phyloP scores from a whole-genome alignment of 306 rosid species.

The Senna tora region DNA sequence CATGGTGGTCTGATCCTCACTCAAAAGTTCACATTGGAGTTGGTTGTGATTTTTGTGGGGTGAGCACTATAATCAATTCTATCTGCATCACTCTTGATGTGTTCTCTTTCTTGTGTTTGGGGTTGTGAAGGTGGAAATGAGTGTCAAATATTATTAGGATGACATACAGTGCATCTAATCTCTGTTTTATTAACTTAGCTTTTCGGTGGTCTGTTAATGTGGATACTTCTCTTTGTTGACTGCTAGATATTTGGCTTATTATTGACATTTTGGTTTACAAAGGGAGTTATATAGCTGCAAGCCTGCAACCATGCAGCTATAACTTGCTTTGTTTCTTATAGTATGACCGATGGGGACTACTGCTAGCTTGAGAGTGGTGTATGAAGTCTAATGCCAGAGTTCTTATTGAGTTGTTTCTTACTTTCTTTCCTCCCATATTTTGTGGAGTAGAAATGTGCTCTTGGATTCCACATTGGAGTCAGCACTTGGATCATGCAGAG shows the following conservation, averaged over 20 bases:
- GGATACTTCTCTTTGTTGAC: conserved; percentile 12
- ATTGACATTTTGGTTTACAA: conserved; percentile 10
- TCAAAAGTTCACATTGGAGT: conserved; percentile 49
- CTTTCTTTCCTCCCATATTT: not conserved
- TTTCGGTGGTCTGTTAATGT: not conserved
- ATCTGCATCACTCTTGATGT: conserved; percentile 18
- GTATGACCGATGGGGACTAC: not conserved
- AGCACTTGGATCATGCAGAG: not conserved
- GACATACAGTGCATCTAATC: not conserved
- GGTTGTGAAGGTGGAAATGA: conserved; percentile 25
- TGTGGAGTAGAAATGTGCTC: not conserved
- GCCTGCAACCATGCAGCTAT: conserved; percentile 16
- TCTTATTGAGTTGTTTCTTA: not conserved
- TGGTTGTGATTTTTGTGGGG: conserved; percentile 97
- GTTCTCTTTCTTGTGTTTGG: not conserved
- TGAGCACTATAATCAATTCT: conserved; percentile 43
- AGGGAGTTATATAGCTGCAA: conserved; percentile 28
- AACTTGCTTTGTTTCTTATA: conserved; percentile 10
- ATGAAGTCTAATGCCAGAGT: not conserved
- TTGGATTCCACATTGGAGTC: not conserved
- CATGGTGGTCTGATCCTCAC: conserved; percentile 39
- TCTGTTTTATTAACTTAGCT: not conserved
- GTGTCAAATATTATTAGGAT: not conserved
- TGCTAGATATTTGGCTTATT: not conserved
- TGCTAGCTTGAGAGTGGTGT: conserved; percentile 1